Evolutionary conservation across 352 stramenopile genomes (phyloP), one percentile per base, ranked within the genome.

Genomic region (Peronospora farinosa): DNA sequence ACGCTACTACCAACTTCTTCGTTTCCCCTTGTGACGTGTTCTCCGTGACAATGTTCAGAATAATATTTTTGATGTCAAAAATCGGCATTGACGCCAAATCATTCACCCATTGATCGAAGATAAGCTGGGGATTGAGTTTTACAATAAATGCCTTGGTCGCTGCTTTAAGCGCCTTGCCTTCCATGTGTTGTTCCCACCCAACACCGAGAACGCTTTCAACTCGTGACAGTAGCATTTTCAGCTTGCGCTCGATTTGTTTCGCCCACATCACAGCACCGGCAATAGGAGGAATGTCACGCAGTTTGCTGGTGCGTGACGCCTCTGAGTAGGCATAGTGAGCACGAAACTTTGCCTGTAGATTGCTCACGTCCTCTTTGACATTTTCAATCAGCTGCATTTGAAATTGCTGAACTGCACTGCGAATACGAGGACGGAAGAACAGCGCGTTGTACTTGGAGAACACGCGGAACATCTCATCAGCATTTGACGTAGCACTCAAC

Each of bases 201-300:
- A 68, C 60, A 38, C 92, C 97, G 4, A 99, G 83, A 13, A 99
- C 96, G 61, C 97, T 94, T 54, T 97, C 87, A 56, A 99, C 96
- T 32, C 96, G 80, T n/a, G 89, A 81, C 42, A 99, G 85, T 5
- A 99, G 74, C 50, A 94, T 86, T 67, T 98, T 88, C 11, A 99
- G 69, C 66, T 99, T 98, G n/a, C 95, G 81, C 67, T 99, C 96
- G 72, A 99, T 99, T 72, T 99, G 97, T 60, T 98, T 97, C 12
- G 96, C 96, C 97, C 97, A 99, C 62, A 99, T 91, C 37, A 99
- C 97, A 41, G 97, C 97, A 23, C 95, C 96, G 30, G 92, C 92
- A 31, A 99, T 94, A 17, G 96, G 96, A 15, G 97, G 97, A 31
- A 99, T 97, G 48, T 99, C 97, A 40, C 96, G 83, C 21, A 99